Evolutionary conservation across 345 rosid species (phyloP).

Genomic region (Pseudoturritis turrita): DNA sequence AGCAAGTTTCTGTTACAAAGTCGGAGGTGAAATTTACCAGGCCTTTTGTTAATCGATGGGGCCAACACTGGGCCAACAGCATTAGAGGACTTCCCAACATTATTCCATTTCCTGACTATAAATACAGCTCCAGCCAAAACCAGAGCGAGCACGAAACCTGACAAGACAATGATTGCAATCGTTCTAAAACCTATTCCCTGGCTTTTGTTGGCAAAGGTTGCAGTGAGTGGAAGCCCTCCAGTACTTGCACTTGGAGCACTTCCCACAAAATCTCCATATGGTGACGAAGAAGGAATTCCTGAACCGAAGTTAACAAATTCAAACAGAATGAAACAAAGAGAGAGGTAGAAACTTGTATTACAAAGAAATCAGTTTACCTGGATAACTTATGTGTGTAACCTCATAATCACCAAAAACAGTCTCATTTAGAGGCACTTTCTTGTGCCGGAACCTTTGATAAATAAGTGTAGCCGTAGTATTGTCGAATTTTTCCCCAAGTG

Average conservation of each 20-base stretch:
- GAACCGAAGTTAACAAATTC: conserved; percentile 23
- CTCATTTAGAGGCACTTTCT: conserved; percentile 66
- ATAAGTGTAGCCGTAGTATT: conserved; percentile 86
- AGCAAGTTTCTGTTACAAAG: neutral
- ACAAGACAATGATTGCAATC: conserved; percentile 62
- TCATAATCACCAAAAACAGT: conserved; percentile 85
- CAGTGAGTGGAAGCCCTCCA: conserved; percentile 72
- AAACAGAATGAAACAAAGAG: conserved; percentile 12
- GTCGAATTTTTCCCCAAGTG: conserved; percentile 97
- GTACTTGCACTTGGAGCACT: conserved; percentile 64
- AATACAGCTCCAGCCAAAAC: conserved; percentile 68
- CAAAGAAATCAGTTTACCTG: conserved; percentile 52
- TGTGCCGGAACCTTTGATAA: conserved; percentile 69
- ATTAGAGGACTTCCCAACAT: conserved; percentile 72
- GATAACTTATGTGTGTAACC: conserved; percentile 66
- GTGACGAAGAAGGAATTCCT: conserved; percentile 88
- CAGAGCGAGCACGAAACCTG: conserved; percentile 74
- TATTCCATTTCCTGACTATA: conserved; percentile 70
- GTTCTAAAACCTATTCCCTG: conserved; percentile 69
- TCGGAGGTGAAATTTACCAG: conserved; percentile 47
- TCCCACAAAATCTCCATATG: conserved; percentile 48
- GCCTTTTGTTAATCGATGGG: conserved; percentile 75
- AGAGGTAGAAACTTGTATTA: conserved; percentile 9
- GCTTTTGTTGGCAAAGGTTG: conserved; percentile 55
- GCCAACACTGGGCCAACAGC: conserved; percentile 76